Conservation (phyloP, 306 rosid species). For the Rosa lucieae region DNA sequence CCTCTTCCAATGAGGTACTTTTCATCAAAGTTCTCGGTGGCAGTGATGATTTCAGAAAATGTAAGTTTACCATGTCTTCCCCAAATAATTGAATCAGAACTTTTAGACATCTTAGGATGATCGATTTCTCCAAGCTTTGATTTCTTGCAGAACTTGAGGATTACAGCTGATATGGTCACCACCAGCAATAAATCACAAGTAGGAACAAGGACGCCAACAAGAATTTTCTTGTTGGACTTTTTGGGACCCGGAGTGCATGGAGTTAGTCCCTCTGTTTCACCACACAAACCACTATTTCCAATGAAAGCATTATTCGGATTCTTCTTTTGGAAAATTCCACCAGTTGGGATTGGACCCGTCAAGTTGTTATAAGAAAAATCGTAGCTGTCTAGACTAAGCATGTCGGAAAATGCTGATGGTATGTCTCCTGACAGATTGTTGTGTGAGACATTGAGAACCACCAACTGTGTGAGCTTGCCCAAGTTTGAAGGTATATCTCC, state of each 20-base stretch:
- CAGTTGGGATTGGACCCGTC: slow-evolving; percentile 40
- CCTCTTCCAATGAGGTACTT: too few relatives aligned
- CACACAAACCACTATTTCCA: slow-evolving; percentile 18
- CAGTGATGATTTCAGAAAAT: slow-evolving; percentile 43
- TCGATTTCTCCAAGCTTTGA: neutral
- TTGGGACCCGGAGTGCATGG: neutral
- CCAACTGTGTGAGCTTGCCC: slow-evolving; percentile 33
- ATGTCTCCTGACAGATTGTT: slow-evolving; percentile 52
- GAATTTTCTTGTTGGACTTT: neutral
- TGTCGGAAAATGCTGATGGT: slow-evolving; percentile 15
- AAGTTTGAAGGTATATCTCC: slow-evolving; percentile 52
- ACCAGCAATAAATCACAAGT: neutral
- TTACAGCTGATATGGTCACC: neutral
- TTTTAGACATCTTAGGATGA: neutral
- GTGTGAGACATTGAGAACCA: slow-evolving; percentile 51
- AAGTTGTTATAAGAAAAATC: slow-evolving; percentile 53
- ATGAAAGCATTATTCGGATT: neutral
- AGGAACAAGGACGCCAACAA: neutral
- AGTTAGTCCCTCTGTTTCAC: neutral
- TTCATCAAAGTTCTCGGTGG: neutral
- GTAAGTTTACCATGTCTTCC: slow-evolving; percentile 39
- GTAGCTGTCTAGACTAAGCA: too few relatives aligned
- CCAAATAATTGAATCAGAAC: slow-evolving; percentile 17
- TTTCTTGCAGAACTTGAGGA: neutral
- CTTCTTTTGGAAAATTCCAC: neutral